Base-by-base conservation (phyloP, 129 eudicot genomes). In the Escallonia rubra region DNA sequence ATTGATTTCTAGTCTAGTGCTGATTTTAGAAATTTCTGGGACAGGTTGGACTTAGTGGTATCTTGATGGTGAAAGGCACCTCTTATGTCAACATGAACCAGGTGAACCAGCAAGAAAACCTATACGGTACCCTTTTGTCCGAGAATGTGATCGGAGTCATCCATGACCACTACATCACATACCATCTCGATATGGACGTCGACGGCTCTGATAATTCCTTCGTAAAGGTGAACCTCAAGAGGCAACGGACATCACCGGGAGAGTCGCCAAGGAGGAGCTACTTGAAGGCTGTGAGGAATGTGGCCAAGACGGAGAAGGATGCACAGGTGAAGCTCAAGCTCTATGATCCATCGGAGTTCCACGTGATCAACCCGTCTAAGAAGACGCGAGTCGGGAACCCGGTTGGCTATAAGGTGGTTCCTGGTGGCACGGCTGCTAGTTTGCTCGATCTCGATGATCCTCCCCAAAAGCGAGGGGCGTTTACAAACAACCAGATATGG, bases 41-140 rank as follows among this genome's bases (percentile, higher is more conserved):
- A 56, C 66, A 91, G 99, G 99, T 93, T 62, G 99, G 99, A 60
- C 86, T 94, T 7, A 94, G 99, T 79, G 99, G 99, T 14, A 94
- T 94, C 60, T 74, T 94, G 82, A 94, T 94, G 99, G 89, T 89
- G 86, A 94, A 89, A 80, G 99, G 97, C 78, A 80, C 97, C 64
- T 65, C 97, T 3, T 89, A 89, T 59, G 66, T 81, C 61, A 89
- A 94, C 79, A 79, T 75, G 88, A 81, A 89, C 85, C 88, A 94
- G 83, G 81, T 94, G 41, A 83, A 86, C 81, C 70, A 79, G 6
- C 62, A 63, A 39, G 96, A 87, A 16, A 66, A 81, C 67, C 80
- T 89, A 15, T 77, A 84, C 67, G 99, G 99, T 16, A 89, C 97
- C 61, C 96, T 94, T 53, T 71, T 94, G 49, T 94, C 99, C 4